Percentiles rank a stretch among this genome's conserved stretches.
phyloP scores from a whole-genome alignment of 345 rosid genomes.

The Cardamine occulta region DNA sequence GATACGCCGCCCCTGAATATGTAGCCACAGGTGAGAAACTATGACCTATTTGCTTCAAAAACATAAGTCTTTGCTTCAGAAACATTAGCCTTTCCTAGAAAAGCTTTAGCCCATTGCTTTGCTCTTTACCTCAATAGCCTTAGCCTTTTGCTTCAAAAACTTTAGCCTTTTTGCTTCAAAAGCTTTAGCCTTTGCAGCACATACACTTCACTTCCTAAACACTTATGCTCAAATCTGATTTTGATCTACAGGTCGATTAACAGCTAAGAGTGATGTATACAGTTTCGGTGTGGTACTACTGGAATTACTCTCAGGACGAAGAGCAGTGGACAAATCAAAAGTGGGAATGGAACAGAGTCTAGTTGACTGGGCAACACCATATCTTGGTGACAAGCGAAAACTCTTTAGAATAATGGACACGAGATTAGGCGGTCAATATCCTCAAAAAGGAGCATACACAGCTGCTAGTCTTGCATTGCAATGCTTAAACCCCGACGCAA shows the following conservation, averaged over 20 bases:
- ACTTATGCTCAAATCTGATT: background rate
- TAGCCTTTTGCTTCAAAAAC: background rate
- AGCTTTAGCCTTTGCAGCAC: background rate
- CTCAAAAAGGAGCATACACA: conserved; percentile 78
- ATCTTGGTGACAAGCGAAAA: conserved; percentile 83
- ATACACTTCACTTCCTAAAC: background rate
- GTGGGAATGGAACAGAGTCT: conserved; percentile 80
- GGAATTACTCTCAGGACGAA: conserved; percentile 85
- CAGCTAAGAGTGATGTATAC: conserved; percentile 93
- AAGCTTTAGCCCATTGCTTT: background rate
- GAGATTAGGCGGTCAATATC: conserved; percentile 90
- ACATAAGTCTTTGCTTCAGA: background rate
- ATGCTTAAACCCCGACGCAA: conserved; percentile 69
- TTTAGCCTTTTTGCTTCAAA: background rate
- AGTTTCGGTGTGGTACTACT: conserved; percentile 96
- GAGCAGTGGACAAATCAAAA: conserved; percentile 89
- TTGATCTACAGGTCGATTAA: conserved; percentile 73
- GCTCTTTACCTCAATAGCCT: background rate
- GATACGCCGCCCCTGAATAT: conserved; percentile 98
- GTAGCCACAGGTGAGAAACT: conserved; percentile 82
- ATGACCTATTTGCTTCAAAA: background rate
- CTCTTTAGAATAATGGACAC: conserved; percentile 96
- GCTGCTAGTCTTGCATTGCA: conserved; percentile 81
- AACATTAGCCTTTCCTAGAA: background rate
- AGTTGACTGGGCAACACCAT: conserved; percentile 96